Conservation (phyloP, 2,329 filamentous ascomycete genomes). For the Scortechinia acanthostroma region DNA sequence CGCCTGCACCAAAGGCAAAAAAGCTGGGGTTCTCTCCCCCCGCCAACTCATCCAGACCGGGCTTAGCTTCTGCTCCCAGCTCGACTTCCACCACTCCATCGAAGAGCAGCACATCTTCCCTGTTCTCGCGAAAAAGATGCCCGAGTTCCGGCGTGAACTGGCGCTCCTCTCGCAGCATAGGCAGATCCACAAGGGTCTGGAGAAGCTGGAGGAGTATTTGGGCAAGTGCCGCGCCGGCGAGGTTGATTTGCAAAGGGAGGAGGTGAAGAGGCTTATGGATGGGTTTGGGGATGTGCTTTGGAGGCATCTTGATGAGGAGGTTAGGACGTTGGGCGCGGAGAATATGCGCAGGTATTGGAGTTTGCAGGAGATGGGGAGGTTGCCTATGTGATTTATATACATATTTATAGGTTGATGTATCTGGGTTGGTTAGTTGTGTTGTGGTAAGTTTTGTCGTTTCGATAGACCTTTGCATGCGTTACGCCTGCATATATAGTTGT, state of each 20-base stretch:
- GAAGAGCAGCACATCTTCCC: slow-evolving; percentile 81
- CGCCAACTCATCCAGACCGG: slow-evolving; percentile 62
- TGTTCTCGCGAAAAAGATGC: slow-evolving; percentile 69
- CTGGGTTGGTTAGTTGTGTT: too few species aligned
- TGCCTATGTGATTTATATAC: slow-evolving; percentile 57
- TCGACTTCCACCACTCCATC: slow-evolving; percentile 74
- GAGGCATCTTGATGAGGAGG: slow-evolving; percentile 79
- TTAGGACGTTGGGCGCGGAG: slow-evolving; percentile 69
- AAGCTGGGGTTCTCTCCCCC: slow-evolving; percentile 57
- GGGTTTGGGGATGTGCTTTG: slow-evolving; percentile 72
- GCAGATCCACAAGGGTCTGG: slow-evolving; percentile 72
- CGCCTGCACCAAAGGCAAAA: slow-evolving; percentile 48
- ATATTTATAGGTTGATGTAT: too few species aligned
- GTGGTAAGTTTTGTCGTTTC: too few species aligned
- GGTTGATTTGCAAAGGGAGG: slow-evolving; percentile 42
- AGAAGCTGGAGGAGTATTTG: slow-evolving; percentile 61
- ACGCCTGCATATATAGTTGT: too few species aligned
- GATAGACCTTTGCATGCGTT: too few species aligned
- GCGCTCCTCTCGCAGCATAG: slow-evolving; percentile 69
- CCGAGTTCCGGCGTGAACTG: slow-evolving; percentile 62
- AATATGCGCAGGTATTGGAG: slow-evolving; percentile 85
- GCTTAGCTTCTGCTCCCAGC: slow-evolving; percentile 61
- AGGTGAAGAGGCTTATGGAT: slow-evolving; percentile 69
- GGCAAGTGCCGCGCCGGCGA: slow-evolving; percentile 54
- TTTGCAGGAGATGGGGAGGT: slow-evolving; percentile 61